Conservation (phyloP, 305 asterid genomes). For the Striga hermonthica region DNA sequence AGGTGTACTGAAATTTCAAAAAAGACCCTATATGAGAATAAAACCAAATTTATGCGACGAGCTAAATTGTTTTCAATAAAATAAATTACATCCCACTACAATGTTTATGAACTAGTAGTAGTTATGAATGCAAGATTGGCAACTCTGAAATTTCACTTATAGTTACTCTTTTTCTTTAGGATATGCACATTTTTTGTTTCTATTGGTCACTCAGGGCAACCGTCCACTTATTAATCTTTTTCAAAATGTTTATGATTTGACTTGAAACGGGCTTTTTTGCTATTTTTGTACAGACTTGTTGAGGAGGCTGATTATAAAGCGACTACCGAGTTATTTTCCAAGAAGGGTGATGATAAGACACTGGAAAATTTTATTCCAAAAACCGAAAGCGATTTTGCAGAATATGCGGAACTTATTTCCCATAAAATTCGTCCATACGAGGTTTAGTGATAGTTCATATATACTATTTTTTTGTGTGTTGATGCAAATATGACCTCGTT, state of each 20-base stretch:
- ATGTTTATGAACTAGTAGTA: no score
- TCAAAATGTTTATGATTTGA: constrained; percentile 10
- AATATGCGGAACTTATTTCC: constrained; percentile 80
- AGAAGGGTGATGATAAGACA: constrained; percentile 64
- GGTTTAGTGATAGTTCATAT: constrained; percentile 44
- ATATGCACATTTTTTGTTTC: no score
- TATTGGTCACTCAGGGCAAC: no score
- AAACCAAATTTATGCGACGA: no score
- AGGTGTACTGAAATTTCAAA: no score
- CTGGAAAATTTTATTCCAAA: constrained; percentile 87
- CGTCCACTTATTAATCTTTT: neutral
- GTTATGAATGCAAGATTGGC: no score
- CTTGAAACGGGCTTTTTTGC: constrained; percentile 6
- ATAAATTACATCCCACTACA: no score
- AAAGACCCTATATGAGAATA: no score
- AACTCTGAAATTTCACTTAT: no score
- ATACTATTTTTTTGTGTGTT: neutral
- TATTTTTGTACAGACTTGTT: constrained; percentile 57
- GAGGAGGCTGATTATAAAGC: constrained; percentile 94
- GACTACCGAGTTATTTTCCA: constrained; percentile 76
- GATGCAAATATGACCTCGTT: constrained; percentile 10
- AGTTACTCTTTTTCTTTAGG: no score
- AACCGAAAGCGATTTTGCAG: constrained; percentile 68
- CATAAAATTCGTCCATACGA: constrained; percentile 72
- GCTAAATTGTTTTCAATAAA: no score